Evolutionary conservation across 257 asterid species (phyloP).

Genomic region (Thymus quinquecostatus): DNA sequence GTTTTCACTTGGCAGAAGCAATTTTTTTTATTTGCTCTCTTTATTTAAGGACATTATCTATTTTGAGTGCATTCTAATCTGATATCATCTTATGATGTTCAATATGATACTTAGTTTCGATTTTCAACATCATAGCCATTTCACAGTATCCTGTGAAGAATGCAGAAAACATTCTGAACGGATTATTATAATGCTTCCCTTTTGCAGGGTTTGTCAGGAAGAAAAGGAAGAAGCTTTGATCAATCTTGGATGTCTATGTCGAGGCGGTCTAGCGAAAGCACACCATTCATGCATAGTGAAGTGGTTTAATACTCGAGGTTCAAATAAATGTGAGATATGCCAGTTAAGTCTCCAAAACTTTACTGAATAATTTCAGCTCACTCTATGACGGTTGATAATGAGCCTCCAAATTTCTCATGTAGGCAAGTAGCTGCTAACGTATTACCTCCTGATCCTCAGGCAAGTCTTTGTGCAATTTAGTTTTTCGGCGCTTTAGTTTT

Average conservation of each 20-base stretch:
- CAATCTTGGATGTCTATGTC: constrained; percentile 75
- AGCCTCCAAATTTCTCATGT: constrained; percentile 42
- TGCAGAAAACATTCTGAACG: constrained; percentile 23
- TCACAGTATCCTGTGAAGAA: not conserved
- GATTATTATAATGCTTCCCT: constrained; percentile 11
- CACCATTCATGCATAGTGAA: constrained; percentile 69
- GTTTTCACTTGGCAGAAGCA: not conserved
- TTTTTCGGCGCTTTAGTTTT: constrained; percentile 18
- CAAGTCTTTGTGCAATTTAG: constrained; percentile 39
- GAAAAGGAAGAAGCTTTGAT: constrained; percentile 76
- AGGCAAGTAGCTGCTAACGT: constrained; percentile 72
- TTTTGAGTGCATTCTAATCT: not conserved
- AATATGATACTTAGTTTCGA: not conserved
- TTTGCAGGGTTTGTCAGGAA: constrained; percentile 73
- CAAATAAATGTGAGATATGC: constrained; percentile 84
- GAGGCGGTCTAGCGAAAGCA: constrained; percentile 80
- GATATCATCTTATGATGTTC: constrained; percentile 10
- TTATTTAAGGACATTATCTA: no score
- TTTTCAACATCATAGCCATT: not conserved
- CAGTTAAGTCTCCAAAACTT: constrained; percentile 50
- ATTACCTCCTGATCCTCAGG: constrained; percentile 60
- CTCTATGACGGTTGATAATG: constrained; percentile 22
- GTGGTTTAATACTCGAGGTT: constrained; percentile 76
- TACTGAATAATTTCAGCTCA: constrained; percentile 25
- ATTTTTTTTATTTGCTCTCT: not conserved